Conservation (phyloP, 495 filamentous ascomycete species). For the Neohortaea acidophila region DNA sequence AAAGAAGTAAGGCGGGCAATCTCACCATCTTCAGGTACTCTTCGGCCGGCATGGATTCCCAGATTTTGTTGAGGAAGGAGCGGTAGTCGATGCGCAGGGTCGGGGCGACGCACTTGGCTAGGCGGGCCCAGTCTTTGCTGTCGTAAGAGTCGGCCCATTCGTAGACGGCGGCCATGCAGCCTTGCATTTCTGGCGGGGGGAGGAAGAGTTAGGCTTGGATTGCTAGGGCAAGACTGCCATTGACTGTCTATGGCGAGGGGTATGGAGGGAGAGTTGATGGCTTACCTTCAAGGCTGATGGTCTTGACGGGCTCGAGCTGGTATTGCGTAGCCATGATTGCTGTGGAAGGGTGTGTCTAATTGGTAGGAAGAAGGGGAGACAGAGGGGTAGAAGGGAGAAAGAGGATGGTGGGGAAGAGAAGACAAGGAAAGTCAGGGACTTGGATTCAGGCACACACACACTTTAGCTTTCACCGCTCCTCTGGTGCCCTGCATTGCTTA, state of each 20-base stretch:
- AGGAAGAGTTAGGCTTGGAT: not conserved
- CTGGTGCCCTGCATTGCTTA: no score
- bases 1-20: not conserved
- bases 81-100: slow-evolving; percentile 60
- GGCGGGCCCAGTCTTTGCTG: slow-evolving; percentile 61
- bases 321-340: slow-evolving; percentile 7
- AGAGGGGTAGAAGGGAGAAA: no score
- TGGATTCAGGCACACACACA: no score
- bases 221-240: not conserved
- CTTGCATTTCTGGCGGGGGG: slow-evolving; percentile 22
- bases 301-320: slow-evolving; percentile 11
- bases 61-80: slow-evolving; percentile 53
- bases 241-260: not conserved
- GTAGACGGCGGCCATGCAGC: slow-evolving; percentile 36
- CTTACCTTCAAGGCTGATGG: slow-evolving; percentile 16
- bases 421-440: no score
- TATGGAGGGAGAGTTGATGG: not conserved
- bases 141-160: slow-evolving; percentile 80
- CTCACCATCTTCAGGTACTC: slow-evolving; percentile 50
- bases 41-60: slow-evolving; percentile 56
- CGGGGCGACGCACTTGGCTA: slow-evolving; percentile 56
- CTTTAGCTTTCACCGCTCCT: no score
- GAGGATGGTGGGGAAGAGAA: no score
- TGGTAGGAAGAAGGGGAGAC: no score
- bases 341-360: no score